A percentile compares a stretch with the other conserved stretches of the same genome.
phyloP scores from a whole-genome alignment of 78 protist genomes.

The Pirum gemmata region DNA sequence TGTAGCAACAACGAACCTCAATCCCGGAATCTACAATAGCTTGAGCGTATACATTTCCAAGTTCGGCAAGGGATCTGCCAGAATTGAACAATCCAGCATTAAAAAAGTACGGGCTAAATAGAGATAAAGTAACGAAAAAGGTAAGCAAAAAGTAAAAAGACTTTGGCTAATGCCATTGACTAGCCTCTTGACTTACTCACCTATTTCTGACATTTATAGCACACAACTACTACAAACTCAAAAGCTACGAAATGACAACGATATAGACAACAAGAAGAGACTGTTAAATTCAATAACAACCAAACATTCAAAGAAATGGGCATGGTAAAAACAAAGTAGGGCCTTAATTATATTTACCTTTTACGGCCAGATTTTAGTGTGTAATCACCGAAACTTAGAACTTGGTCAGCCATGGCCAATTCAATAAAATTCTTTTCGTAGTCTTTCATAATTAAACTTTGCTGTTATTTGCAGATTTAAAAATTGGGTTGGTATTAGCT shows the following conservation, averaged over 20 bases:
- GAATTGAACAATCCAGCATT: slow-evolving; percentile 59
- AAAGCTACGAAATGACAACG: neutral
- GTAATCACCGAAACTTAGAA: slow-evolving; percentile 53
- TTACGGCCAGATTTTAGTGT: slow-evolving; percentile 57
- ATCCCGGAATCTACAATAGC: slow-evolving; percentile 45
- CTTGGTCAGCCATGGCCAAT: slow-evolving; percentile 44
- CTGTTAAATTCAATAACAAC: neutral
- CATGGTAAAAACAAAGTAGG: neutral
- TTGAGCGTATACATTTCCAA: slow-evolving; percentile 47
- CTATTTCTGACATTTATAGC: neutral
- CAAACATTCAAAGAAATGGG: neutral
- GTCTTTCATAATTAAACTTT: slow-evolving; percentile 20
- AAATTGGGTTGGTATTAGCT: too few relatives aligned
- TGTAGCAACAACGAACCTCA: too few relatives aligned
- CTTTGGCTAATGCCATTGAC: neutral
- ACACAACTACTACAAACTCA: neutral
- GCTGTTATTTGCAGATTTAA: too few relatives aligned
- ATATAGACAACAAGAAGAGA: neutral
- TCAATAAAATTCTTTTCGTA: slow-evolving; percentile 42
- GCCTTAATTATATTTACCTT: neutral
- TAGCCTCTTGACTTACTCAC: neutral
- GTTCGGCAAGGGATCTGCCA: slow-evolving; percentile 37
- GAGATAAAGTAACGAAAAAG: slow-evolving; percentile 15
- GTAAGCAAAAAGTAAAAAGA: neutral
- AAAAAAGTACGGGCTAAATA: slow-evolving; percentile 56